Evolutionary conservation across 345 rosid species (phyloP), one percentile per base, ranked within the genome.

Genomic region (Populus simonii): DNA sequence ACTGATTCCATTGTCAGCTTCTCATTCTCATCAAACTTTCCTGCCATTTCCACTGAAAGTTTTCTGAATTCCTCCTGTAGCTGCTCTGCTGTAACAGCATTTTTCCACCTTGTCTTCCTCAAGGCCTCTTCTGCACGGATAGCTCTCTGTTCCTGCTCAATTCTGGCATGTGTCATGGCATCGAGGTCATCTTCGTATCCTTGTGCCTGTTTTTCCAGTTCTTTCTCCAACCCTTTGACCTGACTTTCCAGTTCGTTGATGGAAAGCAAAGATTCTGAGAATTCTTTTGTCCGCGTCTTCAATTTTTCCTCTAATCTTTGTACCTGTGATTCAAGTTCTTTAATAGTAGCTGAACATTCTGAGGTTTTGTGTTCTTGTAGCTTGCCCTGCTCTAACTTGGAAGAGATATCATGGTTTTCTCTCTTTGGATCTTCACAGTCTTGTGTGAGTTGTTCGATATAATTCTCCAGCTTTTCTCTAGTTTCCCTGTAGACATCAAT

Each of bases 241-340:
- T 78, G 82, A 49, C 70, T 61, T 78, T 79, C 74, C 68, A 82
- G 85, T 35, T 74, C 85, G 71, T 71, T 71, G 62, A 82, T 79
- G 20, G 68, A 79, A 74, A 85, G 67, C 83, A 91, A 84, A 72
- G 93, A 88, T 81, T 88, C 91, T 0, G 98, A 92, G 68, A 86
- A 88, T 70, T 90, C 93, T 68, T 84, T 66, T 8, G 90, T 86
- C 82, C 91, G 97, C 75, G 82, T 89, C 88, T 87, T 89, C 70
- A 96, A 10, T 75, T 86, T 89, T 3, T 80, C 90, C 86, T 96
- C 99, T 80, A 92, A 78, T 74, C 83, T 87, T 71, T 86, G 87
- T 67, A 89, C 72, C 65, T 86, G 88, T 72, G 84, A 85, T 81
- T 92, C 87, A 80, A 90, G 86, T 69, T 87, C 86, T 78, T 85